Base-by-base conservation (phyloP, 495 filamentous ascomycete genomes). In the Xylaria grammica region DNA sequence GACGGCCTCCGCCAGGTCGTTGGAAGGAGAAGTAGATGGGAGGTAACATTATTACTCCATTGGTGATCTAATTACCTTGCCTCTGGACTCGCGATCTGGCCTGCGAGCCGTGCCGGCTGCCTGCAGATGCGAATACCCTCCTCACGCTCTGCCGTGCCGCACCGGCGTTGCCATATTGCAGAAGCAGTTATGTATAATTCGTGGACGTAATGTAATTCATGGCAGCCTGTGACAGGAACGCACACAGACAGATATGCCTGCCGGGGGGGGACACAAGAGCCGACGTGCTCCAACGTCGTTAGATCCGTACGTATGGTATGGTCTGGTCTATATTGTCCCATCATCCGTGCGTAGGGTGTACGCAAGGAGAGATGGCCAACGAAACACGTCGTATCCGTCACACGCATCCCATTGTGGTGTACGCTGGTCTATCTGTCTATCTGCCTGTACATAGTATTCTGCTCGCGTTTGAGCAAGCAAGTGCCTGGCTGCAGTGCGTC, bases 341-440 rank as follows among this genome's bases (percentile, higher is more conserved):
- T 27, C 22, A 45, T 52, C 48, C 45, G 58, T 52, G 45, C 58
- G 58, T 49, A 60, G 56, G 44, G 10, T 49, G 44, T 17, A 20
- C 56, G n/a, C 24, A 60, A 44, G 11, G 15, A 24, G 26, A 26
- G n/a, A n/a, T 19, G 13, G 15, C 56, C 56, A 60, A 49, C 42
- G 56, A 48, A 27, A 60, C 24, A 46, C 13, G 34, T 30, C 38
- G 46, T n/a, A 52, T 20, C 36, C 36, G 34, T 44, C 15, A n/a
- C 48, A 62, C 48, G 11, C 29, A 36, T 22, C 6, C 27, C n/a
- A 19, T 15, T 19, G 56, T 56, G 6, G 53, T 26, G 53, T 27
- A 40, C 53, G 26, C 34, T 27, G 15, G 53, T n/a, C n/a, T n/a
- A n/a, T n/a, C n/a, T n/a, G n/a, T n/a, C n/a, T n/a, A n/a, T n/a